Evolutionary conservation across 2,329 filamentous ascomycete species (phyloP), one percentile per base, ranked within the genome.

Genomic region (Nothophaeocryptopus gaeumannii): DNA sequence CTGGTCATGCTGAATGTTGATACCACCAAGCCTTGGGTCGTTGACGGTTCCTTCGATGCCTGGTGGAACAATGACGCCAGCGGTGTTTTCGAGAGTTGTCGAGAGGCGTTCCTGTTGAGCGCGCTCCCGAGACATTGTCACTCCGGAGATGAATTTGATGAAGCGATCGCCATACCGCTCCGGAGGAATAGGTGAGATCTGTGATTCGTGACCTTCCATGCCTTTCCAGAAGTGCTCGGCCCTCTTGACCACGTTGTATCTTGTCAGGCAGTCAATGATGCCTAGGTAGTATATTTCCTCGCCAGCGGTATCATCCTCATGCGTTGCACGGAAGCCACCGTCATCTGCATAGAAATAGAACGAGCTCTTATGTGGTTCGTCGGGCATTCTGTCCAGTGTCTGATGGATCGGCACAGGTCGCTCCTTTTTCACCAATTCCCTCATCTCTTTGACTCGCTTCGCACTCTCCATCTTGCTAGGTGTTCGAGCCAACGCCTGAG

Each of bases 171-270:
- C 93, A 63, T 99, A 99, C 50, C 89, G 81, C 54, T 90, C 83
- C 0, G 93, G 92, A 0, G 91, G 88, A 16, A 97, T 85, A 2
- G 93, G 90, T 0, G 92, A 97, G 54, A 99, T 97, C 67, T 96
- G 85, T 31, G 81, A 83, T 62, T 89, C 85, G 62, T 93, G 88
- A 62, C 84, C 81, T 2, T 86, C 89, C 51, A 97, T 75, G 33
- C 93, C 92, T 75, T 99, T 99, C 86, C 91, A 93, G 72, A 97
- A 93, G 71, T 97, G 86, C 70, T 99, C 93, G 54, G 92, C 81
- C 67, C 93, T 92, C 74, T 99, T 99, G 71, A 96, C 81, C 58
- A 91, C 83, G 59, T 90, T 90, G 69, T 97, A 99, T 69, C 96
- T 89, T 62, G 93, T 99, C 63, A 99, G 77, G 70, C 93, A 99